Percentiles rank a stretch among this genome's conserved stretches.
These are phyloP conservation scores for Phytophthora megakarya DNA, from an alignment of 352 stramenopile species.

Conservation along the genomic window DNA sequence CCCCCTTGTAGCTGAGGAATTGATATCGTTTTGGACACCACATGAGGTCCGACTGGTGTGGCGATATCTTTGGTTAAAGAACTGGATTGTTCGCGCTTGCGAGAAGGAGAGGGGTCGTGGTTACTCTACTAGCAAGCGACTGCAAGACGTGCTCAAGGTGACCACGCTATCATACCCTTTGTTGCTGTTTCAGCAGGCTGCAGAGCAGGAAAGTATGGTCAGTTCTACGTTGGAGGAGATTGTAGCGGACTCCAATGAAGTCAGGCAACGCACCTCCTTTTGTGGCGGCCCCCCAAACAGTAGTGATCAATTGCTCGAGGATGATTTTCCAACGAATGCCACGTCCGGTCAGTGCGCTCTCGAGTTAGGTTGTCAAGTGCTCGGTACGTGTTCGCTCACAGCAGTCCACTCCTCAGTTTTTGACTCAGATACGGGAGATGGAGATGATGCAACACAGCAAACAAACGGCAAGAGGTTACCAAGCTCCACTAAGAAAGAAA, in stretches of 20 bases:
- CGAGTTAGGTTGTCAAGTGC: conserved; percentile 66
- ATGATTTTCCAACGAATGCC: conserved; percentile 73
- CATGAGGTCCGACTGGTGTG: conserved; percentile 80
- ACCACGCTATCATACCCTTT: conserved; percentile 73
- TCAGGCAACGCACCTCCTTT: conserved; percentile 3
- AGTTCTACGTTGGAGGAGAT: conserved; percentile 69
- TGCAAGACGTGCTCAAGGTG: conserved; percentile 76
- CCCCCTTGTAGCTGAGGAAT: conserved; percentile 75
- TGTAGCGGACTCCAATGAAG: conserved; percentile 18
- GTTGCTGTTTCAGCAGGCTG: conserved; percentile 71
- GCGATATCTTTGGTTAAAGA: conserved; percentile 85
- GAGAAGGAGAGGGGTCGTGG: conserved; percentile 72
- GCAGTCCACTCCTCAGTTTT: conserved; percentile 40
- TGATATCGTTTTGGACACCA: conserved; percentile 81
- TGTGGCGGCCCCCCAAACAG: conserved; percentile 9
- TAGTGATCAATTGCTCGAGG: conserved; percentile 63
- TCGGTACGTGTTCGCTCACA: conserved; percentile 63
- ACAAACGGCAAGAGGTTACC: conserved; percentile 30
- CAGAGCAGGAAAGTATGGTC: conserved; percentile 75
- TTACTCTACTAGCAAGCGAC: conserved; percentile 63
- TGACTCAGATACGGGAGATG: conserved; percentile 20
- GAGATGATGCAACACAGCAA: conserved; percentile 11
- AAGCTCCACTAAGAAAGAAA: conserved; percentile 26
- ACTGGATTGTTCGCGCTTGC: conserved; percentile 82
- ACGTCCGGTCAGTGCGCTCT: conserved; percentile 73